Base-by-base conservation (phyloP, 2,329 filamentous ascomycete species). In the Colletotrichum sp. region DNA sequence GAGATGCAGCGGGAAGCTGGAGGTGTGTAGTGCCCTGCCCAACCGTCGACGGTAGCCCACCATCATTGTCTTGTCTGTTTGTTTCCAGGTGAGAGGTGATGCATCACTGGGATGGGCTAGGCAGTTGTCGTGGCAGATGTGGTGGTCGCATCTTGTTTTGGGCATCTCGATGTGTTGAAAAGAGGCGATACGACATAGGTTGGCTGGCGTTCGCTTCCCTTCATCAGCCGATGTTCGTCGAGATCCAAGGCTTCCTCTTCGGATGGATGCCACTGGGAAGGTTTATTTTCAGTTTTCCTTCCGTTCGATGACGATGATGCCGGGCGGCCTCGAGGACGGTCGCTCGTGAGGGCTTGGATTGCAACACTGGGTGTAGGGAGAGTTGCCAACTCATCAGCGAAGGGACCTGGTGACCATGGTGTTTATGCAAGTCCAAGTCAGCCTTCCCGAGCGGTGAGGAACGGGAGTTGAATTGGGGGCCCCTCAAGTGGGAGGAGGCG, bases 401-500 rank as follows among this genome's bases (percentile, higher is more conserved):
- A 57, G 26, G 39, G 64, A 28, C 76, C 73, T 60, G 76, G 76
- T 77, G 76, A 77, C 76, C 73, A 69, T 65, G 60, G 68, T 68
- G 73, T 65, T 67, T 70, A 77, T 77, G 76, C 76, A 77, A 64
- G 73, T 69, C 72, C 74, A 76, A 76, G 74, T 76, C 74, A 76
- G 74, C 74, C 74, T 72, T 61, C 32, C 57, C 71, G 71, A 70
- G 74, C 74, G 74, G 74, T 76, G 74, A 74, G 66, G 71, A 43
- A 52, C 34, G 71, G 69, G 68, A 71, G 67, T 71, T 60, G 39
- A 48, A 18, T 48, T 43, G 18, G 43, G 43, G 21, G 52, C n/a
- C n/a, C n/a, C n/a, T 2, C 4, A 39, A 39, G 43, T 48, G 43
- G 6, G 43, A 48, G 3, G 43, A 48, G 43, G 43, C 43, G 43